Evolutionary conservation across 768 basidiomycete genomes (phyloP).

Genomic region (Sarcomyxa edulis): DNA sequence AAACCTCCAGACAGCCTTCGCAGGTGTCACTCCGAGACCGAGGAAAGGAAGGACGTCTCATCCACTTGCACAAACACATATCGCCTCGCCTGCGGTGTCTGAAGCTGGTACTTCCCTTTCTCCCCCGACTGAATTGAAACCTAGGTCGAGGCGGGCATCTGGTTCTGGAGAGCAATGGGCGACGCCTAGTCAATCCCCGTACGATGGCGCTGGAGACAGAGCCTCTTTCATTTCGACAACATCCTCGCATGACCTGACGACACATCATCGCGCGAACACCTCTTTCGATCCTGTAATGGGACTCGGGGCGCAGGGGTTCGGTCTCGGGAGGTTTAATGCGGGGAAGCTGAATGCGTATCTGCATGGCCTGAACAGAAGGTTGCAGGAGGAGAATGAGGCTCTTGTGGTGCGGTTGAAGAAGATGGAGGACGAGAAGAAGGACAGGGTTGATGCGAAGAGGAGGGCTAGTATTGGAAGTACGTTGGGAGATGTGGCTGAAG

Average conservation of each 20-base stretch:
- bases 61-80: constrained; percentile 54
- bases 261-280: constrained; percentile 75
- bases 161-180: no score
- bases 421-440: constrained; percentile 46
- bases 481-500: constrained; percentile 61
- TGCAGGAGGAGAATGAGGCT: constrained; percentile 82
- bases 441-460: constrained; percentile 32
- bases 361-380: constrained; percentile 74
- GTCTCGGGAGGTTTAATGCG: constrained; percentile 77
- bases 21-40: constrained; percentile 60
- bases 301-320: constrained; percentile 58
- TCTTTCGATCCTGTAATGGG: constrained; percentile 85
- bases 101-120: constrained; percentile 29
- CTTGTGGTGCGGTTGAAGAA: constrained; percentile 50
- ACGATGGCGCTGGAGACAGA: constrained; percentile 47
- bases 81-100: constrained; percentile 33
- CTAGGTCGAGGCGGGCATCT: constrained; percentile 7
- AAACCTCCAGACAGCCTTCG: constrained; percentile 49
- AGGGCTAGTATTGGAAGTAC: constrained; percentile 48
- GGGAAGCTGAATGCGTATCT: constrained; percentile 82
- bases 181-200: constrained; percentile 31
- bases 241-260: constrained; percentile 85
- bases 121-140: constrained; percentile 14
- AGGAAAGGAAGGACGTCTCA: constrained; percentile 50
- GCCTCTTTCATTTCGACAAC: constrained; percentile 77